Conservation (phyloP, 768 basidiomycete species). For the Cubamyces lactineus region DNA sequence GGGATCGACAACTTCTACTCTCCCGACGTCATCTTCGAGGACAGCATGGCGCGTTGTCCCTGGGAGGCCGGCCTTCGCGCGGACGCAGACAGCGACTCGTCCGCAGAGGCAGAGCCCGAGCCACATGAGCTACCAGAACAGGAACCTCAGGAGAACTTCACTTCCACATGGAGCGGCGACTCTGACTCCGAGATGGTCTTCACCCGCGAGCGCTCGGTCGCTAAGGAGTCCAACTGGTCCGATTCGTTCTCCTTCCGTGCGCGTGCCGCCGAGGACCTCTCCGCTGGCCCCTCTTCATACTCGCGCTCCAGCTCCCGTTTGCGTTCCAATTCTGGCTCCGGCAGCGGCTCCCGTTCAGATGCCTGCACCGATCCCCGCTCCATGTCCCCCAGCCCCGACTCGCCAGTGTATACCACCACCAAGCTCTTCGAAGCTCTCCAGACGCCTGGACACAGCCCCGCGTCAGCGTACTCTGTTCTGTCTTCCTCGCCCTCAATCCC, state of each 20-base stretch:
- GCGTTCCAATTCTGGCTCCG: slow-evolving; percentile 1
- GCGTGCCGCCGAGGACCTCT: slow-evolving; percentile 10
- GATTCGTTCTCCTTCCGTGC: slow-evolving; percentile 26
- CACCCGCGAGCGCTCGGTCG: slow-evolving; percentile 26
- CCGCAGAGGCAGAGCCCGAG: slow-evolving; percentile 48
- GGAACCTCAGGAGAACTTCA: slow-evolving; percentile 28
- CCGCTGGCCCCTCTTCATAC: slow-evolving; percentile 14
- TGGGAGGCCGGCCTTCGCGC: slow-evolving; percentile 76
- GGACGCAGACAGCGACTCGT: slow-evolving; percentile 52
- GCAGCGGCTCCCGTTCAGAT: not conserved
- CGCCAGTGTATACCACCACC: slow-evolving; percentile 33
- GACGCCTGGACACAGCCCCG: slow-evolving; percentile 31
- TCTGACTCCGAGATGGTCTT: slow-evolving; percentile 38
- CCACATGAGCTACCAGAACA: slow-evolving; percentile 43
- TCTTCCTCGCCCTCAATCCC: slow-evolving; percentile 44
- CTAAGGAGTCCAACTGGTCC: slow-evolving; percentile 25
- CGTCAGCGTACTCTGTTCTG: slow-evolving; percentile 53
- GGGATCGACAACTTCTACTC: slow-evolving; percentile 69
- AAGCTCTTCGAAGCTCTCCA: slow-evolving; percentile 33
- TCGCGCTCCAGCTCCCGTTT: slow-evolving; percentile 15
- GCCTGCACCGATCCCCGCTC: slow-evolving; percentile 15
- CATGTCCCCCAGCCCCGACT: slow-evolving; percentile 27
- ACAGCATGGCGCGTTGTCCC: slow-evolving; percentile 75
- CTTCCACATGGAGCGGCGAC: slow-evolving; percentile 31
- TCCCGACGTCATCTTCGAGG: slow-evolving; percentile 76